These are phyloP conservation scores for Amphicarpaea edgeworthii DNA, from an alignment of 306 rosid genomes.

Conservation along the genomic window DNA sequence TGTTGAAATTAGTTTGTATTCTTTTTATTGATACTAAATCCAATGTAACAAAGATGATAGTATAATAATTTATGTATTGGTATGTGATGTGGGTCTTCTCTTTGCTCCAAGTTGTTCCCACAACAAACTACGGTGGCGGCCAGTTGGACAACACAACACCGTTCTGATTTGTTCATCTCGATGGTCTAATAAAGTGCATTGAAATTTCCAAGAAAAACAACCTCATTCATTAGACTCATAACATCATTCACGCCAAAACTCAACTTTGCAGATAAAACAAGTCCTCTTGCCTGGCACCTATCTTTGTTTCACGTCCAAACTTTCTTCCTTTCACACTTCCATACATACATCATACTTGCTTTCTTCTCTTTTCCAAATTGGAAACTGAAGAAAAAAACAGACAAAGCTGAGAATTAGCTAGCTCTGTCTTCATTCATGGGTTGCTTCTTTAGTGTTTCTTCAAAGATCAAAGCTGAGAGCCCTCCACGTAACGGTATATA, in stretches of 20 bases:
- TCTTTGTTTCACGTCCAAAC: constrained; percentile 45
- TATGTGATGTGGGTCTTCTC: too few relatives aligned
- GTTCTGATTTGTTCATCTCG: constrained; percentile 43
- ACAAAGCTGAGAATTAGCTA: too few relatives aligned
- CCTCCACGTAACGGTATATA: constrained; percentile 83
- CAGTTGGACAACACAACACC: constrained; percentile 54
- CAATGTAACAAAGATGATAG: background rate
- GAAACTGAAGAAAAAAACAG: too few relatives aligned
- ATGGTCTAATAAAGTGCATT: constrained; percentile 38
- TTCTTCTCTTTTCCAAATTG: constrained; percentile 22
- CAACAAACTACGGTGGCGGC: constrained; percentile 31
- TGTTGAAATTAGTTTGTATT: background rate
- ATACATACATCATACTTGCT: background rate
- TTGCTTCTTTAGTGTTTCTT: constrained; percentile 67
- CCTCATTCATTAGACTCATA: background rate
- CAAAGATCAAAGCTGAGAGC: constrained; percentile 90
- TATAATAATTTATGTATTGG: too few relatives aligned
- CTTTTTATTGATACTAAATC: background rate
- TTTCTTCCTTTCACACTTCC: constrained; percentile 54
- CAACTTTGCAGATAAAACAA: constrained; percentile 11
- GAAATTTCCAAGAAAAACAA: constrained; percentile 49
- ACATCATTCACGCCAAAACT: constrained; percentile 13
- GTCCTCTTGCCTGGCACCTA: constrained; percentile 52
- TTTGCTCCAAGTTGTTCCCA: constrained; percentile 44
- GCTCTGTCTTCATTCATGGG: constrained; percentile 71